phyloP scores from a whole-genome alignment of 2,329 filamentous ascomycete species.

The Xylaria sp. region DNA sequence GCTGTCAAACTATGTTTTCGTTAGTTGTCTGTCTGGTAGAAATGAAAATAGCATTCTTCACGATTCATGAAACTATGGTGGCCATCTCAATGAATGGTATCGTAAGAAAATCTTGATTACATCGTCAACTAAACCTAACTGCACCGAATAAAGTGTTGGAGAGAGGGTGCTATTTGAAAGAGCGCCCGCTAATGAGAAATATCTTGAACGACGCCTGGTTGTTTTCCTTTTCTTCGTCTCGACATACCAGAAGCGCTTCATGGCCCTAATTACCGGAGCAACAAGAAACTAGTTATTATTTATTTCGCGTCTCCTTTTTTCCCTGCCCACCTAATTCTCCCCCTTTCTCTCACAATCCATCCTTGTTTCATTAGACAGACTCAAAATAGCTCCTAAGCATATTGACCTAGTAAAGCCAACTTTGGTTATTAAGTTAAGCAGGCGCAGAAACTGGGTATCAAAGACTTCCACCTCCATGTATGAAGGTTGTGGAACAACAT shows the following conservation, averaged over 20 bases:
- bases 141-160: conserved; percentile 42
- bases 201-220: conserved; percentile 35
- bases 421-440: conserved; percentile 32
- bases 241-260: conserved; percentile 28
- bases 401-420: conserved; percentile 32
- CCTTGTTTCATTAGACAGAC: conserved; percentile 27
- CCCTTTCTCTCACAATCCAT: conserved; percentile 15
- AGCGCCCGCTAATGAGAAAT: conserved; percentile 38
- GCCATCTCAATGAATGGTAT: conserved; percentile 48
- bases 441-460: conserved; percentile 29
- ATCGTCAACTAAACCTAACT: conserved; percentile 45
- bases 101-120: conserved; percentile 51
- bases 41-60: background rate
- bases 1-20: no score
- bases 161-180: conserved; percentile 38
- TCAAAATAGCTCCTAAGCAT: conserved; percentile 45
- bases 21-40: no score
- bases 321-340: conserved; percentile 7
- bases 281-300: conserved; percentile 13
- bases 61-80: background rate
- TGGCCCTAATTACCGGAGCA: conserved; percentile 26
- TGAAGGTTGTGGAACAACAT: conserved; percentile 33
- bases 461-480: conserved; percentile 38
- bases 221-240: conserved; percentile 11
- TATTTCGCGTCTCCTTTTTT: conserved; percentile 3